Base-by-base conservation (phyloP, 2,329 filamentous ascomycete species). In the Rosellinia necatrix region DNA sequence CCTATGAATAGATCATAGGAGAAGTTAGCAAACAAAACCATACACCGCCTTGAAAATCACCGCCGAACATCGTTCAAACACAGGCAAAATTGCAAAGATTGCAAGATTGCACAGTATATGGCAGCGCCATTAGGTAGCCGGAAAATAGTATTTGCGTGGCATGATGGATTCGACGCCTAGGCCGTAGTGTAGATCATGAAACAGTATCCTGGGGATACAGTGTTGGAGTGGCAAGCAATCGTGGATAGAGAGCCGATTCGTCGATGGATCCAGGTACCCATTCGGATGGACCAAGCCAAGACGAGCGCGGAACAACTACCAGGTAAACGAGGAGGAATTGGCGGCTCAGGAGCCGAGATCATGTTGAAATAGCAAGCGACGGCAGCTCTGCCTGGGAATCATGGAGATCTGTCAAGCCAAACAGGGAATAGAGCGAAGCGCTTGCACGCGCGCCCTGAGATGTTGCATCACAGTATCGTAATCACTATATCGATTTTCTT, bases 191-290 rank as follows among this genome's bases (percentile, higher is more conserved):
- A 40, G 24, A 38, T 30, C 38, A 49, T 54, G 46, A 58, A 55
- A 58, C 51, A 55, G 21, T 13, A 53, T 21, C 40, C 41, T 46
- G 22, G 22, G 15, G 15, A n/a, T 30, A 25, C 35, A 22, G 32
- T 32, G 6, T 19, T n/a, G n/a, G n/a, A n/a, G n/a, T n/a, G n/a
- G n/a, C n/a, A n/a, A 24, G 12, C 13, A 25, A 21, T 1, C n/a
- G n/a, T 30, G 44, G 41, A 21, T 19, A 29, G 24, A 19, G 17
- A 51, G 52, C 51, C 52, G 51, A 59, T 52, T 56, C 52, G 56
- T 29, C 21, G 21, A 30, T 15, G 4, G 10, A 30, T 34, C 13
- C 46, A 9, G 27, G 17, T 3, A 42, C 19, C n/a, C n/a, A n/a
- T n/a, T n/a, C n/a, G 29, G 30, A 58, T 38, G 32, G 35, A 29